These are phyloP conservation scores for Plasmodium reichenowi DNA, from an alignment of 169 alveolate species.

Conservation along the genomic window DNA sequence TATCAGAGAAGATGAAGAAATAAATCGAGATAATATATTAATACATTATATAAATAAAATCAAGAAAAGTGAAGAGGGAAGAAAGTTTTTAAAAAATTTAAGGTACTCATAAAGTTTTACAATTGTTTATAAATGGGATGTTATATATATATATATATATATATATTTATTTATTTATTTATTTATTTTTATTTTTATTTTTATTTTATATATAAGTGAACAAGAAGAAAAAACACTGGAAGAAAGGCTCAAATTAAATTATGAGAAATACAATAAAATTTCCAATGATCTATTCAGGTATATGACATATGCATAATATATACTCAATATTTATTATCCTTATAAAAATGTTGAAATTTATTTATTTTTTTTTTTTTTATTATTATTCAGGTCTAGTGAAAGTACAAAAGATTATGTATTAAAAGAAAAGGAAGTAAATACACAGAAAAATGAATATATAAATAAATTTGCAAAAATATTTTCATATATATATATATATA, in stretches of 20 bases:
- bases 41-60: slow-evolving; percentile 17
- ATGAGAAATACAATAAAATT: slow-evolving; percentile 27
- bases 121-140: neutral
- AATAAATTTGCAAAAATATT: neutral
- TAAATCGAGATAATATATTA: slow-evolving; percentile 49
- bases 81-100: slow-evolving; percentile 22
- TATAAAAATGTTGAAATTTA: neutral
- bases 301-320: neutral
- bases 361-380: neutral
- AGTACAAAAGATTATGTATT: neutral
- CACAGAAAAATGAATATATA: neutral
- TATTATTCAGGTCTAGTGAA: neutral
- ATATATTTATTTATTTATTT: neutral
- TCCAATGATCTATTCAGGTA: slow-evolving; percentile 35
- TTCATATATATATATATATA: slow-evolving; percentile 16
- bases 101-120: slow-evolving; percentile 2
- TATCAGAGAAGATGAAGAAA: slow-evolving; percentile 17
- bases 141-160: neutral
- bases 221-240: slow-evolving; percentile 35
- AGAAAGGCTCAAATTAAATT: slow-evolving; percentile 62
- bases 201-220: slow-evolving; percentile 6
- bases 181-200: neutral
- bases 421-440: slow-evolving; percentile 1
- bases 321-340: neutral
- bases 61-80: slow-evolving; percentile 40